Evolutionary conservation across 192 early-diverging fungal genomes (phyloP).

Genomic region (Diversispora eburnea): DNA sequence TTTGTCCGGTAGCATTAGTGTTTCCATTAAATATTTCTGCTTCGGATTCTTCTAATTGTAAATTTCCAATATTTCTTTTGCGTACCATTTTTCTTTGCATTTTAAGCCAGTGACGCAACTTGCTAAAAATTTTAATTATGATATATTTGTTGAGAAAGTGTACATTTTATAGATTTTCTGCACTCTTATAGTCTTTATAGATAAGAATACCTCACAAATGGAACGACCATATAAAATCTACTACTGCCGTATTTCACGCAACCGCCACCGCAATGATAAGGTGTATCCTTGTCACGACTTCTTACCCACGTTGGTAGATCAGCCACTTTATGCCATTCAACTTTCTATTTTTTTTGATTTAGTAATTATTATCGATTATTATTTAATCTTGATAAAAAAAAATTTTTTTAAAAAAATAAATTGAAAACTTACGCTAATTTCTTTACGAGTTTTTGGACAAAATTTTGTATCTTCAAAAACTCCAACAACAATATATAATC

Average conservation of each 20-base stretch:
- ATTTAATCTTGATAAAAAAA: not conserved
- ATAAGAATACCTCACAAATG: conserved; percentile 57
- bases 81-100: conserved; percentile 10
- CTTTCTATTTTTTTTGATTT: conserved; percentile 38
- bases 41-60: not conserved
- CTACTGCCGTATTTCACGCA: conserved; percentile 32
- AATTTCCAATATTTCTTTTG: not conserved
- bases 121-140: conserved; percentile 3
- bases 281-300: conserved; percentile 17
- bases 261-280: conserved; percentile 24
- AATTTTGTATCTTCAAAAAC: conserved; percentile 81
- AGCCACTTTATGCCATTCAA: conserved; percentile 64
- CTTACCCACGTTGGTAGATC: conserved; percentile 53
- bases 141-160: not conserved
- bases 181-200: not conserved
- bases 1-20: not conserved
- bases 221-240: conserved; percentile 69
- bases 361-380: not conserved
- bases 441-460: conserved; percentile 81
- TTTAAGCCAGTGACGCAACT: conserved; percentile 25
- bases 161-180: not conserved
- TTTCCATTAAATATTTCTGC: not conserved
- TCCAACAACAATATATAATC: conserved; percentile 87
- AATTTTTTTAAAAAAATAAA: not conserved
- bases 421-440: conserved; percentile 75